Evolutionary conservation across 2,329 filamentous ascomycete species (phyloP), one percentile per base, ranked within the genome.

Genomic region (Aspergillus jensenii): DNA sequence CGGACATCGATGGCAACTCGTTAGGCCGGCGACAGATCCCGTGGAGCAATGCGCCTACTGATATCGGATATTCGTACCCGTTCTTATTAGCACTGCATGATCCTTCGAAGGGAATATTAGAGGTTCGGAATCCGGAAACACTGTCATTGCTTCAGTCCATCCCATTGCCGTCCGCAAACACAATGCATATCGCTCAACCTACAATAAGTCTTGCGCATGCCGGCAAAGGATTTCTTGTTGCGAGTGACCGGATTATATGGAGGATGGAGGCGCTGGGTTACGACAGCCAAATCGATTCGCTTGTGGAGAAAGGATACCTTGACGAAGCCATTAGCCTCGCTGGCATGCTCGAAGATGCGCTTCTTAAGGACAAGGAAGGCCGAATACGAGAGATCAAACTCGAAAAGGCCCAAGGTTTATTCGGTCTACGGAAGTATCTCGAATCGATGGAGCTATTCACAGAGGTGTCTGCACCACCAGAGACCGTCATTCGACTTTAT

Each of bases 211-310:
- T 99, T n/a, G 91, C 93, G 0, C 95, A 99, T 76, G 93, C 92
- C 0, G 95, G 91, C 3, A 99, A 99, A 72, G 93, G 93, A 0
- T 99, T 99, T 67, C 84, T 98, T 59, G 92, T 98, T 52, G 89
- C 89, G 19, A 97, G 93, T 70, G 95, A 98, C 56, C 84, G 95
- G 45, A 89, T 84, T 35, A 90, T 99, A 39, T 99, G 95, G 95
- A 89, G 95, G 66, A 98, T 99, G 95, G 90, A 88, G 62, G 90
- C 93, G 3, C 87, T 93, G 39, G 90, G 93, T 64, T 99, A 99
- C 70, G 91, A 96, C 71, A 87, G 87, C 2, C 95, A 99, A 71
- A 86, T 98, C 21, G 85, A 92, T 59, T 87, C 95, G 63, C 82
- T 99, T 25, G 86, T 96, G 1, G 83, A 87, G 19, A 85, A 84